Percentiles rank a stretch among this genome's conserved stretches.
These are phyloP conservation scores for Lactifluus pinguis DNA, from an alignment of 768 basidiomycete genomes.

Conservation along the genomic window DNA sequence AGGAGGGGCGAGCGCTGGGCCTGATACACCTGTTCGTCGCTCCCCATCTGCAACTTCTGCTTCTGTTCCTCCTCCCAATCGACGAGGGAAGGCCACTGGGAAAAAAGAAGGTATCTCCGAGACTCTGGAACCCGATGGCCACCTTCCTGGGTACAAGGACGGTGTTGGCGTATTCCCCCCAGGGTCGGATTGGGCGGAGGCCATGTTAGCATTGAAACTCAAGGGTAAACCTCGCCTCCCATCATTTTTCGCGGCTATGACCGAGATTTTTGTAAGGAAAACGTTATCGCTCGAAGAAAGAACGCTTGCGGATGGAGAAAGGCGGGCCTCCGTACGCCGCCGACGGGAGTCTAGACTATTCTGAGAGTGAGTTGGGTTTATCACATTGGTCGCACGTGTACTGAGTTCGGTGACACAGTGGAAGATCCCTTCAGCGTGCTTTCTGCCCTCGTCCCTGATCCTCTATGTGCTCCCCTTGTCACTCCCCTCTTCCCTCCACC, in stretches of 20 bases:
- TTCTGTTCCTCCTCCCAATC: conserved; percentile 12
- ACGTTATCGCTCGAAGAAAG: conserved; percentile 73
- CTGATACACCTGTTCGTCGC: conserved; percentile 23
- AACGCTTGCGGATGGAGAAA: conserved; percentile 66
- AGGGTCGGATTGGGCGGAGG: conserved; percentile 59
- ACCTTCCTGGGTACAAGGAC: conserved; percentile 68
- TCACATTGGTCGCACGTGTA: conserved; percentile 5
- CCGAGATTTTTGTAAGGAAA: conserved; percentile 40
- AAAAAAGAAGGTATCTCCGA: conserved; percentile 34
- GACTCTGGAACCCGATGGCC: conserved; percentile 58
- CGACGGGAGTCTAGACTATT: conserved; percentile 77
- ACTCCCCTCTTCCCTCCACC: conserved; percentile 41
- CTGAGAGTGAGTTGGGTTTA: conserved; percentile 45
- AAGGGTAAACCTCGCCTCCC: conserved; percentile 41
- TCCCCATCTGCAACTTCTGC: conserved; percentile 23
- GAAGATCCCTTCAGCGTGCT: conserved; percentile 71
- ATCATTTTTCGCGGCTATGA: not conserved
- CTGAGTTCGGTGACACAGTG: conserved; percentile 35
- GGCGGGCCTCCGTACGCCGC: conserved; percentile 58
- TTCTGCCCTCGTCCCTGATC: conserved; percentile 52
- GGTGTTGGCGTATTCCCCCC: conserved; percentile 67
- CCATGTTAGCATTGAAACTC: conserved; percentile 65
- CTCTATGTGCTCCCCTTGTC: conserved; percentile 44
- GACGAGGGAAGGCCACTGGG: conserved; percentile 31
- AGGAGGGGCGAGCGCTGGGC: conserved; percentile 12